Percentiles rank a stretch among this genome's conserved stretches.
These are phyloP conservation scores for Astragalus membranaceus DNA, from an alignment of 306 rosid species.

Conservation along the genomic window DNA sequence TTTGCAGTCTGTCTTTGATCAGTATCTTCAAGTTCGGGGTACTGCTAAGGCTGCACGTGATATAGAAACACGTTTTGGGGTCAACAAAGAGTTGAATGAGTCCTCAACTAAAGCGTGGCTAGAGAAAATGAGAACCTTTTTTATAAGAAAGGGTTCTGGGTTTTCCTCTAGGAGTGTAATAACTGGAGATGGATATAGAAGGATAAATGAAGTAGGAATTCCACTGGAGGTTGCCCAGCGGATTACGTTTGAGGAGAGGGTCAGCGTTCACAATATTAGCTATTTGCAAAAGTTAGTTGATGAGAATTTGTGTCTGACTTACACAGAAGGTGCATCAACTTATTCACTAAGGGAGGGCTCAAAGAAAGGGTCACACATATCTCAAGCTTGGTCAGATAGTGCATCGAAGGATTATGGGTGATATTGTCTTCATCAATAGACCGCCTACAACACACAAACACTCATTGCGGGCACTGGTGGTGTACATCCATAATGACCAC, in stretches of 20 bases:
- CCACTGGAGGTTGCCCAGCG: constrained; percentile 77
- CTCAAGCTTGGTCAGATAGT: constrained; percentile 78
- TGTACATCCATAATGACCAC: constrained; percentile 81
- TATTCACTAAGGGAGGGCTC: constrained; percentile 92
- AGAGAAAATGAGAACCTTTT: constrained; percentile 82
- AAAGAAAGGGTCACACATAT: constrained; percentile 69
- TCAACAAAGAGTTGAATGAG: constrained; percentile 52
- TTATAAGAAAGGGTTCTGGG: constrained; percentile 89
- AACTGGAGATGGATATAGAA: constrained; percentile 88
- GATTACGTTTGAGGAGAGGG: constrained; percentile 89
- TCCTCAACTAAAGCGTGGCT: constrained; percentile 90
- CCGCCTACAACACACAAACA: constrained; percentile 97
- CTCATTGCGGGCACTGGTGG: constrained; percentile 81
- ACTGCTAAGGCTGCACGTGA: constrained; percentile 50
- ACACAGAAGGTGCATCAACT: constrained; percentile 62
- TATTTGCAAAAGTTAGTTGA: constrained; percentile 79
- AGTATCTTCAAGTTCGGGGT: constrained; percentile 44
- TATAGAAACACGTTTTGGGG: constrained; percentile 56
- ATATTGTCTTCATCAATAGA: constrained; percentile 77
- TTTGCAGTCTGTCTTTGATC: constrained; percentile 59
- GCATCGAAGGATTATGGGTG: constrained; percentile 90
- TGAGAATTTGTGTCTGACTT: constrained; percentile 64
- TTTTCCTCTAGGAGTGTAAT: constrained; percentile 92
- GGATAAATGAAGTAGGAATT: constrained; percentile 78
- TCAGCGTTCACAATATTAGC: constrained; percentile 50